Percentiles rank a stretch among this genome's conserved stretches.
These are phyloP conservation scores for Coemansia sp. DNA, from an alignment of 371 early-diverging fungal species.

Conservation along the genomic window DNA sequence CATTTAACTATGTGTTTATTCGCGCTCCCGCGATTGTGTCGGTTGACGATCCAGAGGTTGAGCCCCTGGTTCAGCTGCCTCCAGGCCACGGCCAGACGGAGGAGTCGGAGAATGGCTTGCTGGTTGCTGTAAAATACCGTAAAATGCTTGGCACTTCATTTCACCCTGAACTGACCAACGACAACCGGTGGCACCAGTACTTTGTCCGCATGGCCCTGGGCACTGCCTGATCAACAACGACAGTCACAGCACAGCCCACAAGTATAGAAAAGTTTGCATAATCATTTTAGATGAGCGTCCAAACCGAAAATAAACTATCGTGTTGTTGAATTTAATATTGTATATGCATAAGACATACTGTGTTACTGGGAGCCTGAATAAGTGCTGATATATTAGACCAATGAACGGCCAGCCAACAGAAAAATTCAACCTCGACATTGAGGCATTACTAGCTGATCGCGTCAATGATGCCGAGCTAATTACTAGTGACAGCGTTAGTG, in stretches of 20 bases:
- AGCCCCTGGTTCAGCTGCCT: constrained; percentile 60
- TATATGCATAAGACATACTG: no score
- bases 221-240: neutral
- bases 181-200: constrained; percentile 80
- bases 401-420: neutral
- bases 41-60: constrained; percentile 64
- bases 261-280: no score
- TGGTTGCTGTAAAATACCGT: constrained; percentile 87
- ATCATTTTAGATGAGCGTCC: no score
- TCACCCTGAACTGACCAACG: constrained; percentile 91
- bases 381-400: neutral
- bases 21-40: constrained; percentile 89
- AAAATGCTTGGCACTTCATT: constrained; percentile 89
- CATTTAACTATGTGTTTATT: constrained; percentile 88
- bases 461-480: constrained; percentile 33
- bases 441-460: constrained; percentile 33
- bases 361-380: no score
- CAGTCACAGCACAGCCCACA: neutral
- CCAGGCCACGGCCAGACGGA: constrained; percentile 42
- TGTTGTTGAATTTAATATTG: no score
- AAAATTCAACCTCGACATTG: constrained; percentile 13
- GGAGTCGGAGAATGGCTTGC: constrained; percentile 52
- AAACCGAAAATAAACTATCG: no score
- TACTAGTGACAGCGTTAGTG: constrained; percentile 1
- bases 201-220: constrained; percentile 58